Evolutionary conservation across 371 early-diverging fungal genomes (phyloP), one percentile per base, ranked within the genome.

Genomic region (Coemansia sp.): DNA sequence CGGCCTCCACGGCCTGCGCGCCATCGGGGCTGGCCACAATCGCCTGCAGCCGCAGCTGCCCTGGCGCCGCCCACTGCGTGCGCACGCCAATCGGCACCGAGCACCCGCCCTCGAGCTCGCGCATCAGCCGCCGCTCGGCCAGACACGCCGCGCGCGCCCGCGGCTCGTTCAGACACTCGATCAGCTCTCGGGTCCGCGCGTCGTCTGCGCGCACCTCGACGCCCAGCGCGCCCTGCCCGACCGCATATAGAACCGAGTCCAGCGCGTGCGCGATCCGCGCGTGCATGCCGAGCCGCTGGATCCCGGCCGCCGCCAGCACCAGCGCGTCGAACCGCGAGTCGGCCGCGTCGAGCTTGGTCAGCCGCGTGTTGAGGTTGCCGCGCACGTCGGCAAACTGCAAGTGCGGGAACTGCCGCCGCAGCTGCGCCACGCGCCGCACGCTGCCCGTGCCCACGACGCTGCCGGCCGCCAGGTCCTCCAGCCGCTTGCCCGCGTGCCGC

Each of bases 21-120:
- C 87, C 93, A 73, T 91, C 92, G 30, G 92, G 65, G 47, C 85
- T 84, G 9, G 86, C 82, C 3, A 93, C 92, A 34, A 87, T 55
- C 2, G 86, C 91, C 41, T 71, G 76, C 55, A 93, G 67, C 42
- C 42, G 67, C 47, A 92, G 79, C 31, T 16, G 30, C 5, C 32
- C 10, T 20, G 16, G 30, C n/a, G 5, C 10, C 26, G 13, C 61
- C 72, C 85, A 81, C 51, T 64, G 67, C 1, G 93, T 86, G 67
- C 82, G 84, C 20, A 95, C 96, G 55, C 96, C 98, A 67, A 97
- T 89, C 5, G 98, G 98, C 54, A 98, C 96, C 59, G 88, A 90
- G 82, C 98, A 98, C 1, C 98, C 98, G 39, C 98, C 98, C 80
- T 97, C 95, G 20, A 98, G 78, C 30, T 77, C 80, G 26, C 93